Evolutionary conservation across 352 stramenopile genomes (phyloP).

Genomic region (Phytopythium montanum): DNA sequence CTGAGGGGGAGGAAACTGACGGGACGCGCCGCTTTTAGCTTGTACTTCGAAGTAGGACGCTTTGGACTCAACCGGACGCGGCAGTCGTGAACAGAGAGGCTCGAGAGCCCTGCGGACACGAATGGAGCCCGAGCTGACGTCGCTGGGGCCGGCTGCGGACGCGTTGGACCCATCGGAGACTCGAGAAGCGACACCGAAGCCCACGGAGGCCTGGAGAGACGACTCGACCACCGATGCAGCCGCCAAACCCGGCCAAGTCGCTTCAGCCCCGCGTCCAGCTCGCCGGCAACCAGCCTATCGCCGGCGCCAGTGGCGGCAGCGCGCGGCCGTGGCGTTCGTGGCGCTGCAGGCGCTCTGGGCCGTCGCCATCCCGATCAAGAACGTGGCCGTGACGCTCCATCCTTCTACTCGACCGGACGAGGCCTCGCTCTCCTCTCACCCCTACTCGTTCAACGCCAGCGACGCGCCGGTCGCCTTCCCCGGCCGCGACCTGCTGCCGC

Average conservation of each 20-base stretch:
- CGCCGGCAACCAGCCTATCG: not conserved
- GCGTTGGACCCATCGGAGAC: not conserved
- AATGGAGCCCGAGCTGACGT: conserved; percentile 8
- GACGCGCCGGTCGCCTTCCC: conserved; percentile 8
- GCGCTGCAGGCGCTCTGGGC: conserved; percentile 34
- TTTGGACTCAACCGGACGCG: no score
- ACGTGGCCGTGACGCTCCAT: conserved; percentile 32
- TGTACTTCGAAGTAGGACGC: no score
- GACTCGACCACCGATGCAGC: not conserved
- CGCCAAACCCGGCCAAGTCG: not conserved
- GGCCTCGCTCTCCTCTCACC: not conserved
- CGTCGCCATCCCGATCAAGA: conserved; percentile 33
- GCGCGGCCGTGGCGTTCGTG: conserved; percentile 12
- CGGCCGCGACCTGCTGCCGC: conserved; percentile 20
- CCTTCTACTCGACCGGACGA: conserved; percentile 27
- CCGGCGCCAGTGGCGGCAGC: not conserved
- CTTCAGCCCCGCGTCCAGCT: not conserved
- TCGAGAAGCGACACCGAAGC: not conserved
- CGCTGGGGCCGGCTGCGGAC: not conserved
- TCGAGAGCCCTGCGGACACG: not conserved
- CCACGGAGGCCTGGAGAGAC: conserved; percentile 6
- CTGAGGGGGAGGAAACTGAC: no score
- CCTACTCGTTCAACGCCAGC: conserved; percentile 8
- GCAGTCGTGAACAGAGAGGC: no score
- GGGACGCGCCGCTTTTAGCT: no score